These are phyloP conservation scores for Colletotrichum australisinense DNA, from an alignment of 2,329 filamentous ascomycete species.

Conservation along the genomic window DNA sequence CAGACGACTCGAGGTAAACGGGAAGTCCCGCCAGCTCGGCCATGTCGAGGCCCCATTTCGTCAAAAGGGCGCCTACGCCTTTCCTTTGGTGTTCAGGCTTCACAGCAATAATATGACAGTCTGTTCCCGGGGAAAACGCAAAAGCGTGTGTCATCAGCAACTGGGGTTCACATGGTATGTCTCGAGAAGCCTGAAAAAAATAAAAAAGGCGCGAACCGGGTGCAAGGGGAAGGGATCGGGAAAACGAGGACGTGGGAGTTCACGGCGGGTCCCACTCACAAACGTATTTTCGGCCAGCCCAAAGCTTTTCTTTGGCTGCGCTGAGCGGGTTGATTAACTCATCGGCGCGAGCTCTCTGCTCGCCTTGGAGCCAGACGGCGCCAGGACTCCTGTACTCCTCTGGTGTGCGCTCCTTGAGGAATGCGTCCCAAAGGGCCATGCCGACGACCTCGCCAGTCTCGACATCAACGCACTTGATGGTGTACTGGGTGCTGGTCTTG, in stretches of 20 bases:
- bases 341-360: constrained; percentile 55
- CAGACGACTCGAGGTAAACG: constrained; percentile 59
- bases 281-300: constrained; percentile 52
- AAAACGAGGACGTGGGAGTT: not conserved
- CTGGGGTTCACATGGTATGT: constrained; percentile 3
- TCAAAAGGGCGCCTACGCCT: constrained; percentile 53
- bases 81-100: constrained; percentile 55
- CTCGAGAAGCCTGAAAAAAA: not conserved
- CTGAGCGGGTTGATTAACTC: constrained; percentile 54
- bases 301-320: constrained; percentile 52
- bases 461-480: constrained; percentile 58
- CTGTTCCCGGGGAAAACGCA: constrained; percentile 36
- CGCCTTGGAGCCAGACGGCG: constrained; percentile 57
- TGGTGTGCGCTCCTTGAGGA: constrained; percentile 48
- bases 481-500: constrained; percentile 54
- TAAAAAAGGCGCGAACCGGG: not conserved
- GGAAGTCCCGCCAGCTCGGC: constrained; percentile 50
- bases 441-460: constrained; percentile 55
- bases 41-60: constrained; percentile 52
- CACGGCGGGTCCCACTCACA: constrained; percentile 47
- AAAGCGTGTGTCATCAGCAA: constrained; percentile 26
- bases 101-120: constrained; percentile 56
- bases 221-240: not conserved
- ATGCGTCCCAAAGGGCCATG: constrained; percentile 59
- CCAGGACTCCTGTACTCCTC: constrained; percentile 57